Evolutionary conservation across 768 basidiomycete genomes (phyloP).

Genomic region (Hericium alpestre): DNA sequence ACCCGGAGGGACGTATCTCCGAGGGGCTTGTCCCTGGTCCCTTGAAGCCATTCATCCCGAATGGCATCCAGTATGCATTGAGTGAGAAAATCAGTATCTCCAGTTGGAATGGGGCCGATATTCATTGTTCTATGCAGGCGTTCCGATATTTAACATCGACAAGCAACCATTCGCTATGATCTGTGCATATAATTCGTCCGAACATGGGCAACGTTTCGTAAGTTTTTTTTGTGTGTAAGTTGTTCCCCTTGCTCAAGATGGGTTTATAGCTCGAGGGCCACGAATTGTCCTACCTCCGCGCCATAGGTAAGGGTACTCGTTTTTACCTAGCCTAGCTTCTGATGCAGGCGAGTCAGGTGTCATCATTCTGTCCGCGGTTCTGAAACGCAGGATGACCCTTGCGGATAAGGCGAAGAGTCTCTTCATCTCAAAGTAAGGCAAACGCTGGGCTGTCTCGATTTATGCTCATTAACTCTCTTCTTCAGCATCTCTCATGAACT

Average conservation of each 20-base stretch:
- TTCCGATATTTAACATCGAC: constrained; percentile 89
- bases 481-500: constrained; percentile 81
- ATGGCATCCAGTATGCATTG: constrained; percentile 76
- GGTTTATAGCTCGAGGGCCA: constrained; percentile 65
- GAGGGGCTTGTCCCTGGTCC: constrained; percentile 81
- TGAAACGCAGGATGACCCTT: constrained; percentile 86
- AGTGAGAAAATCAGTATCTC: constrained; percentile 30
- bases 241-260: not conserved
- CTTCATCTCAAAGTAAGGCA: constrained; percentile 78
- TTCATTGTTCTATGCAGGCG: constrained; percentile 36
- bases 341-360: constrained; percentile 39
- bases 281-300: constrained; percentile 83
- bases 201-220: constrained; percentile 74
- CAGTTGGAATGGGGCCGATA: constrained; percentile 18
- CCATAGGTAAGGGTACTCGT: constrained; percentile 48
- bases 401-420: constrained; percentile 91
- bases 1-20: constrained; percentile 79
- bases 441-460: not conserved
- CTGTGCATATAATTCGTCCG: constrained; percentile 82
- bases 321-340: constrained; percentile 1
- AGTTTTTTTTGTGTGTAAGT: constrained; percentile 16
- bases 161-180: constrained; percentile 85
- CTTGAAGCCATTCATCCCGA: constrained; percentile 73
- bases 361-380: constrained; percentile 85
- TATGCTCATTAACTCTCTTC: not conserved